Conservation (phyloP, 2,329 filamentous ascomycete genomes). For the Ascochyta viciae-villosae region DNA sequence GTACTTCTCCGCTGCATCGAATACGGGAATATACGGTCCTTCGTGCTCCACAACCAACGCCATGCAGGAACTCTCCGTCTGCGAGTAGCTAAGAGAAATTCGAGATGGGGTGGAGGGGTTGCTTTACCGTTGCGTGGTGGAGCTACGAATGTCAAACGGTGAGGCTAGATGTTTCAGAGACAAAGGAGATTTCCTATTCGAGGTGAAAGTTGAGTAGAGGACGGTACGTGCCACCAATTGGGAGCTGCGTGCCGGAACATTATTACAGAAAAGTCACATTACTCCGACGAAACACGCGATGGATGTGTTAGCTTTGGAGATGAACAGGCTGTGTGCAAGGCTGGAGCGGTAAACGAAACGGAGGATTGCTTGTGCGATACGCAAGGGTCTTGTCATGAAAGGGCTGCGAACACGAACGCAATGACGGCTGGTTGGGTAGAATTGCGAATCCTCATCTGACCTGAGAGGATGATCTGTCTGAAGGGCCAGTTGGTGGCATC, state of each 20-base stretch:
- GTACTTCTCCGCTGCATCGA: neutral
- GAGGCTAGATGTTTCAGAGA: constrained; percentile 11
- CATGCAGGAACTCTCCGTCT: neutral
- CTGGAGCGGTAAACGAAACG: neutral
- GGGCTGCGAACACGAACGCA: neutral
- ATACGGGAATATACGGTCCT: neutral
- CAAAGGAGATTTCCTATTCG: neutral
- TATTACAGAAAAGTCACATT: neutral
- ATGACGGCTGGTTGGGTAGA: neutral
- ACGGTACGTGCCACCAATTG: constrained; percentile 1
- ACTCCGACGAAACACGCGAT: neutral
- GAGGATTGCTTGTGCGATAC: constrained; percentile 1
- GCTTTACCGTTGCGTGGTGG: constrained; percentile 3
- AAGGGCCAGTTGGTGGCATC: too few species aligned
- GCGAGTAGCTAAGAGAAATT: neutral
- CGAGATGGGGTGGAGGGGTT: neutral
- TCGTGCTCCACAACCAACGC: neutral
- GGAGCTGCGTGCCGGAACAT: neutral
- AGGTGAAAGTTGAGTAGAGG: neutral
- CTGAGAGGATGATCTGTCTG: too few species aligned
- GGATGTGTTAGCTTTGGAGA: neutral
- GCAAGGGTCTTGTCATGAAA: neutral
- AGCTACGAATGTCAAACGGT: constrained; percentile 2
- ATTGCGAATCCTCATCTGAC: too few species aligned
- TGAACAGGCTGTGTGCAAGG: neutral